phyloP scores from a whole-genome alignment of 768 basidiomycete genomes.

The Lactarius evosmus region DNA sequence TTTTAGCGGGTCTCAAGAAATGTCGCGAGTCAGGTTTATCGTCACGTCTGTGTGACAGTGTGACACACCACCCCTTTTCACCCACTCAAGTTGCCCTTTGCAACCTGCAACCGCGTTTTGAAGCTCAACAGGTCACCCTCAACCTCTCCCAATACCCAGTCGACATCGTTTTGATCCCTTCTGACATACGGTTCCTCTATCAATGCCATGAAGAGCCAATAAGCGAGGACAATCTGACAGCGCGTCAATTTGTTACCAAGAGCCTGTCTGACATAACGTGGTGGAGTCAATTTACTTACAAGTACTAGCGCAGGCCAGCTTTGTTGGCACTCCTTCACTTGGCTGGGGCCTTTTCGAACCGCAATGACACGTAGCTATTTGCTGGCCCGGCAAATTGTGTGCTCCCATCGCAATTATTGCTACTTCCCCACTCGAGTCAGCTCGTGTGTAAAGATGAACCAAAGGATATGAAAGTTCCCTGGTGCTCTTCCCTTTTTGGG shows the following conservation, averaged over 20 bases:
- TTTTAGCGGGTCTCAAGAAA: conserved; percentile 1
- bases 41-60: background rate
- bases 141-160: background rate
- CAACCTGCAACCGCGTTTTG: background rate
- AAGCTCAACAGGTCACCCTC: background rate
- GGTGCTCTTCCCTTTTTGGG: background rate
- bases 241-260: background rate
- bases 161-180: too few species aligned
- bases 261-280: conserved; percentile 3
- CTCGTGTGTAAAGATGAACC: background rate
- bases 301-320: background rate
- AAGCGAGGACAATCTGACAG: background rate
- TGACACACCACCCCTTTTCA: background rate
- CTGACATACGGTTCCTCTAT: background rate
- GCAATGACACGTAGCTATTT: background rate
- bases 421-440: conserved; percentile 21
- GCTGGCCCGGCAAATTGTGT: background rate
- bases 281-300: conserved; percentile 1
- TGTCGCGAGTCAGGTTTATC: background rate
- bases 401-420: background rate
- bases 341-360: background rate
- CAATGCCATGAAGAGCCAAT: background rate
- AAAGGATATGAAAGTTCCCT: background rate
- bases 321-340: background rate
- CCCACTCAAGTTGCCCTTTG: too few species aligned